Percentiles rank a stretch among this genome's conserved stretches.
These are phyloP conservation scores for Morella rubra DNA, from an alignment of 306 rosid genomes.

Conservation along the genomic window DNA sequence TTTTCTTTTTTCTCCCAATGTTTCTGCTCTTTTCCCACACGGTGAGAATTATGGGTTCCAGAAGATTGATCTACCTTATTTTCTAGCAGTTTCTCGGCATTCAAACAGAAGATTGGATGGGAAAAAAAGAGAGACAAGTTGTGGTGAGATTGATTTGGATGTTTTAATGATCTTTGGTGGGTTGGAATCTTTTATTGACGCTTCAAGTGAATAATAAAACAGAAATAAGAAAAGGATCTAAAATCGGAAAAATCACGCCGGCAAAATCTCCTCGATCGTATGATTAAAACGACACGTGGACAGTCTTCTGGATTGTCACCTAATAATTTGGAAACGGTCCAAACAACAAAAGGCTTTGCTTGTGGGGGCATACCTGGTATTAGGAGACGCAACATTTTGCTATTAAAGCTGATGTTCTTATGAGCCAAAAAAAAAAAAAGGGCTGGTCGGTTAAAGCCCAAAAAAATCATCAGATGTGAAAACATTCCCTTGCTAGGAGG, in stretches of 20 bases:
- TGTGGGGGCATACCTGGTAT: constrained; percentile 6
- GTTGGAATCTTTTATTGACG: neutral
- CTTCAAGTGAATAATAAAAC: no score
- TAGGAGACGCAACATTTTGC: constrained; percentile 11
- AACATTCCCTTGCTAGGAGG: neutral
- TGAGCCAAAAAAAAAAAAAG: neutral
- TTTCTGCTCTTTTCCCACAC: neutral
- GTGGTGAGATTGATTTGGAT: neutral
- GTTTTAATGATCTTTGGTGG: neutral
- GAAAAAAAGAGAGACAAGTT: neutral
- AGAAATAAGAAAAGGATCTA: neutral
- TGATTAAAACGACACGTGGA: no score
- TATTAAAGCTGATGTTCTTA: neutral
- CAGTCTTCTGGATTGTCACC: no score
- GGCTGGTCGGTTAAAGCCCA: neutral
- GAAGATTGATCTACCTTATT: neutral
- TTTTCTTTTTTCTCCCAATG: neutral
- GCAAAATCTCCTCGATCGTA: no score
- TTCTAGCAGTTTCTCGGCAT: constrained; percentile 10
- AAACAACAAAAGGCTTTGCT: neutral
- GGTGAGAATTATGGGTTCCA: neutral
- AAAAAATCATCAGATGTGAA: neutral
- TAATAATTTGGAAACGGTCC: no score
- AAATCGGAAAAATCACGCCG: neutral
- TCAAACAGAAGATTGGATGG: constrained; percentile 9